Evolutionary conservation across 2,329 filamentous ascomycete species (phyloP).

Genomic region (Thielaviopsis populi): DNA sequence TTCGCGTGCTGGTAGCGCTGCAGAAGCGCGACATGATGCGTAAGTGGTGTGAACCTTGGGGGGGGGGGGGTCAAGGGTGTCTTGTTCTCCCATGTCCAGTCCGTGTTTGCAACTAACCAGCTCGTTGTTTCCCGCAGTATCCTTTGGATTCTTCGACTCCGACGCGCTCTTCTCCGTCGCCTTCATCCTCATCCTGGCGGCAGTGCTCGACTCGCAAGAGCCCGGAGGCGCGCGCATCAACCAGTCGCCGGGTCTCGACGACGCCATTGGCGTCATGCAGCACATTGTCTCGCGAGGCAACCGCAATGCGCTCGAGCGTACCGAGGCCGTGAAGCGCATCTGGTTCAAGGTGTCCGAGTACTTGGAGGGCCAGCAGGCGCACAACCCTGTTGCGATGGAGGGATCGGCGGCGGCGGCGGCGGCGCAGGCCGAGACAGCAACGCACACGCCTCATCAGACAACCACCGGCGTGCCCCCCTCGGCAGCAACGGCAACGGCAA

Average conservation of each 20-base stretch:
- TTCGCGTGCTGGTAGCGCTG: slow-evolving; percentile 22
- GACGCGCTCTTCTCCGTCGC: slow-evolving; percentile 17
- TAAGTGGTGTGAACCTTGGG: slow-evolving; percentile 8
- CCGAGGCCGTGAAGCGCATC: slow-evolving; percentile 14
- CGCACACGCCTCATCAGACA: neutral
- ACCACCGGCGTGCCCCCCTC: neutral
- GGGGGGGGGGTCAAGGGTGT: too few relatives aligned
- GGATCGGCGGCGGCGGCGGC: neutral
- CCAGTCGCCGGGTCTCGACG: slow-evolving; percentile 11
- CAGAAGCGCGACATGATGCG: slow-evolving; percentile 23
- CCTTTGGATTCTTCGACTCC: slow-evolving; percentile 17
- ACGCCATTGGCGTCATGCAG: slow-evolving; percentile 16
- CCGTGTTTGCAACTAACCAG: neutral
- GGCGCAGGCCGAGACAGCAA: neutral
- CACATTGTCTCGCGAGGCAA: slow-evolving; percentile 14
- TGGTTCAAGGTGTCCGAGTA: slow-evolving; percentile 16
- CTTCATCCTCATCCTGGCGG: slow-evolving; percentile 16
- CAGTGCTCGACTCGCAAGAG: slow-evolving; percentile 15
- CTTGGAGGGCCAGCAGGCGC: neutral
- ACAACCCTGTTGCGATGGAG: neutral
- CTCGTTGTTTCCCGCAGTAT: neutral
- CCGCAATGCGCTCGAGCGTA: slow-evolving; percentile 11
- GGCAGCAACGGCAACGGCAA: neutral
- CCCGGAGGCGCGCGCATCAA: slow-evolving; percentile 6
- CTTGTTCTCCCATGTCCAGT: neutral